Conservation (phyloP, 2,329 filamentous ascomycete genomes). For the Aspergillus ruber region DNA sequence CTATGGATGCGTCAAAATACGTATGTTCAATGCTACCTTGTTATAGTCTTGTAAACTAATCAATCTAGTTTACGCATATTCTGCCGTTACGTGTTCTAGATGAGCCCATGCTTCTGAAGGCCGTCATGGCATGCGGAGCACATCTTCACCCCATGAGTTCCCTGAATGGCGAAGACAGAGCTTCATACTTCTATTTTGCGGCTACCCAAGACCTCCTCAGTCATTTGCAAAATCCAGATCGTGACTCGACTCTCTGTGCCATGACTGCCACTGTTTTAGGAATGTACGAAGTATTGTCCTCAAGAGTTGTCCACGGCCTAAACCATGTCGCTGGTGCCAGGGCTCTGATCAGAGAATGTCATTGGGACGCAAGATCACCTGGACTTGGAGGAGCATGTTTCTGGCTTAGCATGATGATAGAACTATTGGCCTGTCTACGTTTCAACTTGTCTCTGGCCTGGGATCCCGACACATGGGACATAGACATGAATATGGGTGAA, state of each 20-base stretch:
- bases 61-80: conserved; percentile 62
- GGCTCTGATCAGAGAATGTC: conserved; percentile 80
- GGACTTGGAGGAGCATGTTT: conserved; percentile 85
- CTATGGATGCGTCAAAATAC: conserved; percentile 75
- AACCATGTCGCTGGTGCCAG: conserved; percentile 81
- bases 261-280: conserved; percentile 83
- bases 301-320: conserved; percentile 71
- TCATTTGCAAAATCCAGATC: conserved; percentile 73
- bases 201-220: conserved; percentile 72
- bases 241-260: conserved; percentile 77
- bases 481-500: conserved; percentile 67
- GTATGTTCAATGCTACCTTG: conserved; percentile 29
- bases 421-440: conserved; percentile 79
- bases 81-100: conserved; percentile 77
- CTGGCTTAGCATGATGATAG: conserved; percentile 88
- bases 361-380: conserved; percentile 72
- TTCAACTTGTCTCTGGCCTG: conserved; percentile 83
- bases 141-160: conserved; percentile 67
- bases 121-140: conserved; percentile 80
- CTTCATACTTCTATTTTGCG: conserved; percentile 75
- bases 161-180: conserved; percentile 68
- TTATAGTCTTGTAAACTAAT: conserved; percentile 6
- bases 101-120: conserved; percentile 83
- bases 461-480: conserved; percentile 84
- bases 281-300: conserved; percentile 88